A percentile compares a stretch with the other conserved stretches of the same genome.
phyloP scores from a whole-genome alignment of 768 basidiomycete genomes.

The Macrolepiota albuminosa region DNA sequence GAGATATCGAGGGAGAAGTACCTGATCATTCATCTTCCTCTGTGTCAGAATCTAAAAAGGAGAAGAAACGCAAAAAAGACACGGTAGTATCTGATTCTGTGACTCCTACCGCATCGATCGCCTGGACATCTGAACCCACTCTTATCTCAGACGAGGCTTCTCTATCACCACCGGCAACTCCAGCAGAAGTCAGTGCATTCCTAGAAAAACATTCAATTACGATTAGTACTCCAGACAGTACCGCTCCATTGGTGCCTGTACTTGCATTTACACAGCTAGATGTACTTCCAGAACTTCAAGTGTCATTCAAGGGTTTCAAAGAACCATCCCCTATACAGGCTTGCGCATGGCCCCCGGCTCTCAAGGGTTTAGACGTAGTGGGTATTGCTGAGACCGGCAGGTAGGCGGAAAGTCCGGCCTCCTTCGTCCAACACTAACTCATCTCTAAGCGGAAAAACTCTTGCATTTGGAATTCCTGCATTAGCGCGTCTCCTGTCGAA shows the following conservation, averaged over 20 bases:
- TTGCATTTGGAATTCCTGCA: slow-evolving; percentile 93
- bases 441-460: slow-evolving; percentile 81
- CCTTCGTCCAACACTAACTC: slow-evolving; percentile 5
- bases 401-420: slow-evolving; percentile 28
- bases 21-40: slow-evolving; percentile 3
- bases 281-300: slow-evolving; percentile 56
- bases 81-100: slow-evolving; percentile 15
- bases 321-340: slow-evolving; percentile 95
- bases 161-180: slow-evolving; percentile 16
- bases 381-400: slow-evolving; percentile 97
- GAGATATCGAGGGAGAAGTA: slow-evolving; percentile 24
- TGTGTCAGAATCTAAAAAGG: slow-evolving; percentile 31
- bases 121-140: slow-evolving; percentile 10
- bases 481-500: slow-evolving; percentile 57
- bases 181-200: slow-evolving; percentile 54
- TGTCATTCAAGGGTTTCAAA: slow-evolving; percentile 66
- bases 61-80: slow-evolving; percentile 37
- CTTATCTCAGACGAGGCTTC: slow-evolving; percentile 13
- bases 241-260: slow-evolving; percentile 54
- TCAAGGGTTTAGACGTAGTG: slow-evolving; percentile 81
- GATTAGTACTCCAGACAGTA: slow-evolving; percentile 50
- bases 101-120: slow-evolving; percentile 15
- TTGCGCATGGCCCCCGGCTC: slow-evolving; percentile 88
- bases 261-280: slow-evolving; percentile 69
- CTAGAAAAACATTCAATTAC: slow-evolving; percentile 70